Conservation (phyloP, 1,139 yeast genomes). For the Blastobotrys niveus region DNA sequence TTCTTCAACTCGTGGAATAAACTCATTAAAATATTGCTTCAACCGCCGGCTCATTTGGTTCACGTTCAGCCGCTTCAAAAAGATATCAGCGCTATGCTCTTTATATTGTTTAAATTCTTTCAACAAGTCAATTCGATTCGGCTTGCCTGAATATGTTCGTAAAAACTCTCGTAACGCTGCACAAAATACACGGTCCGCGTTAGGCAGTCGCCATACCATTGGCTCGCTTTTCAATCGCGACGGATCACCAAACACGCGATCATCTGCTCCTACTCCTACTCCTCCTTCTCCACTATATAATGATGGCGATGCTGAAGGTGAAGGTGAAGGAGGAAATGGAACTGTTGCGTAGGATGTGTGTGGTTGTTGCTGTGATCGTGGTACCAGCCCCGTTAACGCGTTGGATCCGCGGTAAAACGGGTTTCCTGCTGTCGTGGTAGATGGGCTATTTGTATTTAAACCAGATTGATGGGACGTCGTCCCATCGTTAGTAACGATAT, state of each 20-base stretch:
- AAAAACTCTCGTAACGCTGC: conserved; percentile 3
- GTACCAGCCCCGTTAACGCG: conserved; percentile 1
- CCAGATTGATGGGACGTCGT: not conserved
- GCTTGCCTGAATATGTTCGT: conserved; percentile 3
- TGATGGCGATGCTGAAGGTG: conserved; percentile 5
- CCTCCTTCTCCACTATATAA: not conserved
- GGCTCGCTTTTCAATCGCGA: not conserved
- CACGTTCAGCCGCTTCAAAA: not conserved
- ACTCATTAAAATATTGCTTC: conserved; percentile 3
- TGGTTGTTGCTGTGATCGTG: not conserved
- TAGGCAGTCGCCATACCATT: conserved; percentile 5
- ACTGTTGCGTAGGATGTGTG: not conserved
- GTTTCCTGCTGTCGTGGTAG: conserved; percentile 2
- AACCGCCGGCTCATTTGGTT: conserved; percentile 5
- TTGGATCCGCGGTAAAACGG: conserved; percentile 4
- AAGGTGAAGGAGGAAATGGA: conserved; percentile 5
- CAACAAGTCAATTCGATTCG: conserved; percentile 3
- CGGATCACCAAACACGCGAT: not conserved
- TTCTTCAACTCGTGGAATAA: not conserved
- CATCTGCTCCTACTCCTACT: not conserved
- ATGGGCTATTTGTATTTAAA: not conserved
- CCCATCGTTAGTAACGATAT: no score
- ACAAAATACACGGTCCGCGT: conserved; percentile 4
- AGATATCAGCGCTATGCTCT: not conserved
- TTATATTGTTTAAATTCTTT: conserved; percentile 1